These are phyloP conservation scores for Salvia sclarea DNA, from an alignment of 305 asterid species.

Conservation along the genomic window DNA sequence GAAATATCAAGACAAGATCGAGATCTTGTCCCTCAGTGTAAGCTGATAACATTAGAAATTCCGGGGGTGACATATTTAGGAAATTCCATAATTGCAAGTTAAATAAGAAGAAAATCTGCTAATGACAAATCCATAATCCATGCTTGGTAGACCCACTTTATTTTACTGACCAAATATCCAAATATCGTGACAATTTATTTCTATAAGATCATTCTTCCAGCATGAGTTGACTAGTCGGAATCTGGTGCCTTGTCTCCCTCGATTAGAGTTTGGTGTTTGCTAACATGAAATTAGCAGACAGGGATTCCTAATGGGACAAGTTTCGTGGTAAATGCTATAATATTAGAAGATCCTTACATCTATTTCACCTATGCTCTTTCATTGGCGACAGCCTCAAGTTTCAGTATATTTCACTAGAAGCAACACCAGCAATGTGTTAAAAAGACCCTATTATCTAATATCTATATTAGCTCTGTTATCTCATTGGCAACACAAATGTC, in stretches of 20 bases:
- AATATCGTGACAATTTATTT: not conserved
- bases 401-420: conserved; percentile 3
- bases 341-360: not conserved
- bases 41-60: too few relatives aligned
- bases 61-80: too few relatives aligned
- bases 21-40: too few relatives aligned
- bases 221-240: not conserved
- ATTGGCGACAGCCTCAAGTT: not conserved
- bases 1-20: too few relatives aligned
- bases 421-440: not conserved
- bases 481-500: not conserved
- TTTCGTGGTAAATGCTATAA: not conserved
- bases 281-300: not conserved
- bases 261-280: not conserved
- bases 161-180: not conserved
- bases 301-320: not conserved
- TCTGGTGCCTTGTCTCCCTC: not conserved
- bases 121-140: not conserved
- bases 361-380: not conserved
- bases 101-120: not conserved
- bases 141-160: too few relatives aligned
- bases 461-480: not conserved
- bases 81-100: not conserved
- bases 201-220: not conserved
- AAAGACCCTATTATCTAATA: not conserved